phyloP scores from a whole-genome alignment of 2,329 filamentous ascomycete genomes.

The Microsporum audouinii region DNA sequence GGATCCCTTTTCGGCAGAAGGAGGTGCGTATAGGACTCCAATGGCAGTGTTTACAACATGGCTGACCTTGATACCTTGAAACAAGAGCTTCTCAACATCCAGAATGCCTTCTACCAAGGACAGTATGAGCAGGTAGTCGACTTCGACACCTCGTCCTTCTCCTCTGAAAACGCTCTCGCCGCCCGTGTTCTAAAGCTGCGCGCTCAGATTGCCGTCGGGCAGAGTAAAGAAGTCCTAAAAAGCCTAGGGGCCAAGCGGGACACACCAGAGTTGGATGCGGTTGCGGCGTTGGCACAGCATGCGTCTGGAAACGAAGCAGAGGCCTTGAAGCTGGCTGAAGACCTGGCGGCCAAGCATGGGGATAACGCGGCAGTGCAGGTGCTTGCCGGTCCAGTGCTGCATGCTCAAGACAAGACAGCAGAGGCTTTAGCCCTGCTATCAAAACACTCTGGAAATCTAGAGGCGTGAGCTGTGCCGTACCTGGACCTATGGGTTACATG shows the following conservation, averaged over 20 bases:
- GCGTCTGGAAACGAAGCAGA: conserved; percentile 48
- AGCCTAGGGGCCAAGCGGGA: conserved; percentile 51
- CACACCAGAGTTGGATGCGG: conserved; percentile 63
- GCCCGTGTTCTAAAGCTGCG: conserved; percentile 70
- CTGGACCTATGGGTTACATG: not conserved
- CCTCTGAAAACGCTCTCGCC: conserved; percentile 62
- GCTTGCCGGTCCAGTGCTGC: conserved; percentile 67
- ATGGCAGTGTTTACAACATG: not conserved
- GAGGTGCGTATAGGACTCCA: conserved; percentile 33
- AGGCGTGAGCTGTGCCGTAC: conserved; percentile 49
- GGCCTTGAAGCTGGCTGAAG: conserved; percentile 53
- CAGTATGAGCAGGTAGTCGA: conserved; percentile 80
- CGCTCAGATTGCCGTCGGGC: conserved; percentile 69
- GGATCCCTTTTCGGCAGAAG: conserved; percentile 55
- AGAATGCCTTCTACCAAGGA: conserved; percentile 58
- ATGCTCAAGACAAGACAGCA: conserved; percentile 68
- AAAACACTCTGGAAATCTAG: conserved; percentile 71
- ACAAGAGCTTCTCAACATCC: conserved; percentile 54
- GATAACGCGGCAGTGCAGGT: conserved; percentile 77
- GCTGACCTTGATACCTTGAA: not conserved
- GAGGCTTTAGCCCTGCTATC: conserved; percentile 69
- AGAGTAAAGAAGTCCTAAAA: conserved; percentile 60
- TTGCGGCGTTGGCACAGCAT: conserved; percentile 63
- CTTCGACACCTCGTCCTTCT: conserved; percentile 72
- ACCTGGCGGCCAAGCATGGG: conserved; percentile 52